Conservation (phyloP, 345 rosid species). For the Noccaea caerulescens region DNA sequence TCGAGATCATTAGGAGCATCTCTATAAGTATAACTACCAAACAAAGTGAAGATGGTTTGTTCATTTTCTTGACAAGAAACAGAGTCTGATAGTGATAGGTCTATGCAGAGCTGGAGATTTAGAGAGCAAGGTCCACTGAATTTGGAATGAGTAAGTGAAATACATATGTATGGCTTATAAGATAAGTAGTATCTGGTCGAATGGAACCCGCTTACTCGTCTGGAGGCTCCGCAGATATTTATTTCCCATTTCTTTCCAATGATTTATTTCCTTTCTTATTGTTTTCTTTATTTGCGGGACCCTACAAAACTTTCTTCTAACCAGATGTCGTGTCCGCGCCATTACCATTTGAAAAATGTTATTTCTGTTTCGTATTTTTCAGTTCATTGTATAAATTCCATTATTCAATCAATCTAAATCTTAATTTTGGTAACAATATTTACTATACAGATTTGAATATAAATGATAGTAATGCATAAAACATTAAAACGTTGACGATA, state of each 20-base stretch:
- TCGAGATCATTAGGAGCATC: constrained; percentile 37
- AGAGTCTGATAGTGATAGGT: constrained; percentile 18
- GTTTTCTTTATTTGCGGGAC: too few relatives aligned
- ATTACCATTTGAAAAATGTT: too few relatives aligned
- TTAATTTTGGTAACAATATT: too few relatives aligned
- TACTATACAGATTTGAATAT: too few relatives aligned
- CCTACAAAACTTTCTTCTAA: too few relatives aligned
- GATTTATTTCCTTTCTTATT: background rate
- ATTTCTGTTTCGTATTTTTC: too few relatives aligned
- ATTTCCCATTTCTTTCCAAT: background rate
- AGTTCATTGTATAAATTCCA: too few relatives aligned
- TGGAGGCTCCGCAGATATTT: background rate
- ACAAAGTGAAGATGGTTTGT: background rate
- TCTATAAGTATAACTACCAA: background rate
- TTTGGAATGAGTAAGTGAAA: background rate
- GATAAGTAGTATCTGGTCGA: constrained; percentile 36
- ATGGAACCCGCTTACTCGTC: constrained; percentile 3
- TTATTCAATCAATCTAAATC: too few relatives aligned
- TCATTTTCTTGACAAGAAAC: constrained; percentile 25
- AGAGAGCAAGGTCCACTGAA: background rate
- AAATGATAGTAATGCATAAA: too few relatives aligned
- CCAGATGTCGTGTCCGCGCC: too few relatives aligned
- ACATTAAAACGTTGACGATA: too few relatives aligned
- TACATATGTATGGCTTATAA: background rate
- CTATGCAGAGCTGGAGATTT: constrained; percentile 5